Percentiles rank a stretch among this genome's conserved stretches.
These are phyloP conservation scores for Ceratobasidium sp. DNA, from an alignment of 1,284 basidiomycete species.

Conservation along the genomic window DNA sequence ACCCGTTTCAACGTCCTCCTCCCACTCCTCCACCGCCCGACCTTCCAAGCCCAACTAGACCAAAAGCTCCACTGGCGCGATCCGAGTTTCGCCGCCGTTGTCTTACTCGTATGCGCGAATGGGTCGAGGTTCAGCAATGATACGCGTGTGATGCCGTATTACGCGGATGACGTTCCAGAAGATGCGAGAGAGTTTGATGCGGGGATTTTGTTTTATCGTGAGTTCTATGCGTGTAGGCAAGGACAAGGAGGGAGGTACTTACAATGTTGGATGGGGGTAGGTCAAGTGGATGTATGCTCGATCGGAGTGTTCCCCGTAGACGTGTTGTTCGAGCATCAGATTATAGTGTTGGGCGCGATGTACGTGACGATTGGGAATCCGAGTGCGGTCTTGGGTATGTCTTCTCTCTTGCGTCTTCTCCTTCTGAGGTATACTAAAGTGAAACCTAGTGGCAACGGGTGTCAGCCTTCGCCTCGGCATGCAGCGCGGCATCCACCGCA, in stretches of 20 bases:
- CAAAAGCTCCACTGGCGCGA: slow-evolving; percentile 58
- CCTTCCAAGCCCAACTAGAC: slow-evolving; percentile 59
- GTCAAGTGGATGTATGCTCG: slow-evolving; percentile 43
- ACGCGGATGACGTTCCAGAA: slow-evolving; percentile 19
- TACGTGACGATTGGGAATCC: slow-evolving; percentile 45
- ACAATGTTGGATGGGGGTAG: neutral
- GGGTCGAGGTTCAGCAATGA: slow-evolving; percentile 61
- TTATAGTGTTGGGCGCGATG: slow-evolving; percentile 38
- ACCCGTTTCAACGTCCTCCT: slow-evolving; percentile 56
- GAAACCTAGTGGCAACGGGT: slow-evolving; percentile 44
- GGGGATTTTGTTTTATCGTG: slow-evolving; percentile 41
- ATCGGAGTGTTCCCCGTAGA: slow-evolving; percentile 39
- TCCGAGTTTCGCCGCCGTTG: slow-evolving; percentile 60
- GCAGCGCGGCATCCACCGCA: slow-evolving; percentile 44
- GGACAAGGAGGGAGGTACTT: neutral
- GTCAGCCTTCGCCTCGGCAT: slow-evolving; percentile 46
- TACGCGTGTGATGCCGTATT: slow-evolving; percentile 54
- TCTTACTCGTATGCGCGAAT: slow-evolving; percentile 61
- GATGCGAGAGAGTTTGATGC: slow-evolving; percentile 34
- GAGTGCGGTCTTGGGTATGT: slow-evolving; percentile 42
- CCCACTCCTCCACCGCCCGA: slow-evolving; percentile 60
- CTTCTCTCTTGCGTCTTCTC: neutral
- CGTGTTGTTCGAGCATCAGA: slow-evolving; percentile 40
- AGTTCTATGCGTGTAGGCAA: slow-evolving; percentile 19
- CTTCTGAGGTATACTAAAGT: neutral